Conservation (phyloP, 805 yeast species). For the Saccharomycopsis babjevae region DNA sequence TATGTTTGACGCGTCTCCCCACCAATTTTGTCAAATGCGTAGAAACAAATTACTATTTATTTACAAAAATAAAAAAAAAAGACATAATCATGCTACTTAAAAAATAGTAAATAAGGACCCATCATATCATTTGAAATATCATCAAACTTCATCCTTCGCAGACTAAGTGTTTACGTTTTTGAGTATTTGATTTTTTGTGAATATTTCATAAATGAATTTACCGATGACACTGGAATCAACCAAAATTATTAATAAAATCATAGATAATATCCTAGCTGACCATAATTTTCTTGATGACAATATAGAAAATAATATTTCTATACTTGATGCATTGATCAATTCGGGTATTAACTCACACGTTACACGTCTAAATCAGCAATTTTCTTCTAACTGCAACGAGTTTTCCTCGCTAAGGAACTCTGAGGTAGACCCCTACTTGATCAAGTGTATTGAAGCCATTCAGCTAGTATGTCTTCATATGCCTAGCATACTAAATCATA, state of each 20-base stretch:
- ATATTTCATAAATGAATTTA: neutral
- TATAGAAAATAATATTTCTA: conserved; percentile 7
- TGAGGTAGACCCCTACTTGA: neutral
- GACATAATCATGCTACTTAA: too few relatives aligned
- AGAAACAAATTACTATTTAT: too few relatives aligned
- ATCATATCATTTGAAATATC: too few relatives aligned
- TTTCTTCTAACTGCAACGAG: neutral
- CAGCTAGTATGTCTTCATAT: conserved; percentile 6
- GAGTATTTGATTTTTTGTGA: too few relatives aligned
- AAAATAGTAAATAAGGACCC: too few relatives aligned
- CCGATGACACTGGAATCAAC: neutral
- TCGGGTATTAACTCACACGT: conserved; percentile 5
- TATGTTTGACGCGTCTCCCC: too few relatives aligned
- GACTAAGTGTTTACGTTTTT: too few relatives aligned
- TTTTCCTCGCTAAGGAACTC: neutral
- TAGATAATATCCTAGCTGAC: conserved; percentile 7
- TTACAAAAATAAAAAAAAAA: too few relatives aligned
- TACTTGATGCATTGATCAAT: conserved; percentile 12
- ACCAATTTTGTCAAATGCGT: too few relatives aligned
- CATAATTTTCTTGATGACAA: conserved; percentile 8
- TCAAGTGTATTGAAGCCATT: conserved; percentile 10
- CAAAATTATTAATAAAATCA: conserved; percentile 8
- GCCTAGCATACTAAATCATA: conserved; percentile 3
- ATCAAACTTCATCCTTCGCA: too few relatives aligned
- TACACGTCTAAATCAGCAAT: neutral